Base-by-base conservation (phyloP, 805 yeast species). In the Kodamaea restingae region DNA sequence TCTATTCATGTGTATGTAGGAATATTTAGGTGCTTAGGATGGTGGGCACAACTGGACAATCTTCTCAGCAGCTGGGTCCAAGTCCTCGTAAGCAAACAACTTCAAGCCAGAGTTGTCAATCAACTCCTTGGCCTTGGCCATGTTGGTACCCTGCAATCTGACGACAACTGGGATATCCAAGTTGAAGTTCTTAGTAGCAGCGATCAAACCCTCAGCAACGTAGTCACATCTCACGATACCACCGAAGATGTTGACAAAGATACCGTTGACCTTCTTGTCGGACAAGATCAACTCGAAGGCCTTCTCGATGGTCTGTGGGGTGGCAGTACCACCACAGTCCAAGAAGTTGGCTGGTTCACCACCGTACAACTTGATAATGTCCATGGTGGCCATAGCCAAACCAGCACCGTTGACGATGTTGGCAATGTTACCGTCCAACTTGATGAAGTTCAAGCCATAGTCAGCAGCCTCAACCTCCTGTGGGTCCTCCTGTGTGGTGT, bases 301-400 rank as follows among this genome's bases (percentile, higher is more conserved):
- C 70, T 84, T 84, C 74, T 90, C 95, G 61, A 93, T 93, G 58
- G 98, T 91, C 70, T 87, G 85, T 52, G 98, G 97, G 48, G 98
- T 93, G 55, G 99, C 98, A 67, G 96, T 95, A 75, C 99, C 99
- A 76, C 99, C 99, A 70, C 96, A 93, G 75, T 93, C 99, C 65
- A 93, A 80, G 80, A 93, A 93, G 78, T 93, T 93, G 51, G 98
- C 99, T 57, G 99, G 99, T 54, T 80, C 85, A 67, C 99, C 99
- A 59, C 98, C 97, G 73, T 88, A 86, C 57, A 93, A 80, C 74
- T 93, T 88, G 75, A 93, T 88, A 65, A 95, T 95, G 70, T 93
- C 99, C 97, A 93, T 90, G 51, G 99, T 93, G 55, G 99, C 99
- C 99, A 93, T 93, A 58, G 99, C 99, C 63, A 93, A 79, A 68